phyloP scores from a whole-genome alignment of 2,329 filamentous ascomycete species.

The Pseudogymnoascus sp. region DNA sequence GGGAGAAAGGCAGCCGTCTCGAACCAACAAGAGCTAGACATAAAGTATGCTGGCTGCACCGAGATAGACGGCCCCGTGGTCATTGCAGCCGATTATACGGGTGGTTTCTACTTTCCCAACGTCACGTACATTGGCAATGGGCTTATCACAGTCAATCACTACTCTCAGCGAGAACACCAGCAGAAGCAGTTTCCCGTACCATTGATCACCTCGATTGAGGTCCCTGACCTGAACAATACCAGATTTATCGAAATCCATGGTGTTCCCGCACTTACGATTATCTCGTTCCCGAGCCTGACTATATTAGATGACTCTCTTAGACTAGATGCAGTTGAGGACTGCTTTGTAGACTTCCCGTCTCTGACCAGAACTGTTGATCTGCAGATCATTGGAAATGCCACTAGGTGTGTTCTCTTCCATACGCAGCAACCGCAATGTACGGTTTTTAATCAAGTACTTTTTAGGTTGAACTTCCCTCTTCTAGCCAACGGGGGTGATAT shows the following conservation, averaged over 20 bases:
- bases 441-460: background rate
- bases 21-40: background rate
- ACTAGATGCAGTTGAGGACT: background rate
- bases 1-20: background rate
- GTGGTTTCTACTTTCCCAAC: background rate
- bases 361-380: background rate
- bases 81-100: background rate
- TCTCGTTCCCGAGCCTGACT: background rate
- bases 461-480: background rate
- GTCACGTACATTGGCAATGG: background rate
- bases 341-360: background rate
- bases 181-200: background rate
- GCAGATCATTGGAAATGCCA: background rate
- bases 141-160: background rate
- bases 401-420: background rate
- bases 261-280: background rate
- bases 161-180: too few species aligned
- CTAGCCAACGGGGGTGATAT: background rate
- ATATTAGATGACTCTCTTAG: background rate
- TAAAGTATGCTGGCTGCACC: background rate
- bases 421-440: background rate
- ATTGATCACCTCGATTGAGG: background rate
- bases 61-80: background rate
- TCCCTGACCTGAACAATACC: background rate
- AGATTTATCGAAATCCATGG: background rate